A percentile compares a stretch with the other conserved stretches of the same genome.
These are phyloP conservation scores for Carex scoparia DNA, from an alignment of 176 grass and related monocot genomes.

Conservation along the genomic window DNA sequence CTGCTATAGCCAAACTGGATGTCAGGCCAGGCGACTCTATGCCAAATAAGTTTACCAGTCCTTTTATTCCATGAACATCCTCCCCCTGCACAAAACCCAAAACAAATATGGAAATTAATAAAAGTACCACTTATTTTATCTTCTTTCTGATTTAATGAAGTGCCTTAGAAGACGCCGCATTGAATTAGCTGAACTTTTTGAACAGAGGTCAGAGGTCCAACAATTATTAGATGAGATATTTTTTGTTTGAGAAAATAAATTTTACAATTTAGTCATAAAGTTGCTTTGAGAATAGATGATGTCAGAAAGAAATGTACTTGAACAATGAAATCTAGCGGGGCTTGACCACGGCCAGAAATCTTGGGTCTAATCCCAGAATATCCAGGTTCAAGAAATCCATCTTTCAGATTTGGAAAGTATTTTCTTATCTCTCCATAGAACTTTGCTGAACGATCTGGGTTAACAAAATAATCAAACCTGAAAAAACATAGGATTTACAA, in stretches of 20 bases:
- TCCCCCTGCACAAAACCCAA: conserved; percentile 42
- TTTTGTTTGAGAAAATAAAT: neutral
- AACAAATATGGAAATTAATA: conserved; percentile 11
- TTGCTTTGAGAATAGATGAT: neutral
- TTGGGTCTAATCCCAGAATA: conserved; percentile 94
- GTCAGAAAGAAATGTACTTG: conserved; percentile 39
- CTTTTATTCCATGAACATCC: conserved; percentile 63
- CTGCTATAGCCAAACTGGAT: conserved; percentile 76
- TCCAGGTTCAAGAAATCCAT: conserved; percentile 69
- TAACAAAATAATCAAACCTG: conserved; percentile 87
- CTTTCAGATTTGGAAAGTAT: conserved; percentile 87
- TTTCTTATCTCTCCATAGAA: conserved; percentile 90
- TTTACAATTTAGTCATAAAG: neutral
- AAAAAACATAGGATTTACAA: conserved; percentile 16
- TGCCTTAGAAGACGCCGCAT: neutral
- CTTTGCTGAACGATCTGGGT: conserved; percentile 39
- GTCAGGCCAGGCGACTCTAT: conserved; percentile 94
- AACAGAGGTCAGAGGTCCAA: neutral
- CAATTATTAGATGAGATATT: neutral
- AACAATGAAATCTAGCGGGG: conserved; percentile 66
- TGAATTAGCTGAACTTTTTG: neutral
- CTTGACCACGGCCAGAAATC: conserved; percentile 58
- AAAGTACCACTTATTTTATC: conserved; percentile 1
- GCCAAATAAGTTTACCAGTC: conserved; percentile 81
- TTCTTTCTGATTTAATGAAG: neutral